Percentiles rank a stretch among this genome's conserved stretches.
phyloP scores from a whole-genome alignment of 768 basidiomycete genomes.

The Lanmaoa rubissima region DNA sequence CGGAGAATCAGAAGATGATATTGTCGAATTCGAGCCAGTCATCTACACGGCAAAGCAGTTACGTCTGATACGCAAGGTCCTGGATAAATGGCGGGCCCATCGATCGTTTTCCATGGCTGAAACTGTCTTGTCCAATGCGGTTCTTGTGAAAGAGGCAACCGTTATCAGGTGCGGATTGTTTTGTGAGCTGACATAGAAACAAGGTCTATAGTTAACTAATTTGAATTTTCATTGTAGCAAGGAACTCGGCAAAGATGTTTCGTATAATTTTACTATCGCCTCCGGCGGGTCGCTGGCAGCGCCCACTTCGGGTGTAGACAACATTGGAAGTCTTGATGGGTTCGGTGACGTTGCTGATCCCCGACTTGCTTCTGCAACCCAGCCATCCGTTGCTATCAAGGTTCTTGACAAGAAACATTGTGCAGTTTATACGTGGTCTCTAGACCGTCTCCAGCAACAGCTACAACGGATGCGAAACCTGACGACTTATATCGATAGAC shows the following conservation, averaged over 20 bases:
- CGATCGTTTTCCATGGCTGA: conserved; percentile 93
- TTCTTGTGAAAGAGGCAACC: conserved; percentile 91
- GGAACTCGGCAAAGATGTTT: conserved; percentile 82
- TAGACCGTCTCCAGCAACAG: conserved; percentile 85
- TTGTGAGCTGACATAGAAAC: neutral
- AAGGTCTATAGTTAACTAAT: conserved; percentile 3
- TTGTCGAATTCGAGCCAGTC: conserved; percentile 69
- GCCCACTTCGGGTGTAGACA: conserved; percentile 81
- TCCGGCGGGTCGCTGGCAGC: conserved; percentile 76
- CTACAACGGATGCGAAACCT: conserved; percentile 92
- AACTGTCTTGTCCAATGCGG: conserved; percentile 77
- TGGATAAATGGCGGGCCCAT: conserved; percentile 84
- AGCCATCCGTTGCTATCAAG: conserved; percentile 86
- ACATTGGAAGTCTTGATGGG: conserved; percentile 82
- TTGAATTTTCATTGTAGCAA: conserved; percentile 48
- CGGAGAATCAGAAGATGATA: conserved; percentile 68
- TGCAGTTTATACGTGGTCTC: conserved; percentile 89
- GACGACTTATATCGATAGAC: conserved; percentile 85
- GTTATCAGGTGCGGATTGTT: conserved; percentile 65
- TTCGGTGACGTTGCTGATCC: conserved; percentile 94
- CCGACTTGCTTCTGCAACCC: conserved; percentile 64
- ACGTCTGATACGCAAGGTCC: conserved; percentile 74
- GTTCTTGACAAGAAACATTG: conserved; percentile 86
- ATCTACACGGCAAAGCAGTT: conserved; percentile 83
- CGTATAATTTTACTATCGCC: conserved; percentile 92